phyloP scores from a whole-genome alignment of 2,329 filamentous ascomycete species.

The Exophiala aquamarina region DNA sequence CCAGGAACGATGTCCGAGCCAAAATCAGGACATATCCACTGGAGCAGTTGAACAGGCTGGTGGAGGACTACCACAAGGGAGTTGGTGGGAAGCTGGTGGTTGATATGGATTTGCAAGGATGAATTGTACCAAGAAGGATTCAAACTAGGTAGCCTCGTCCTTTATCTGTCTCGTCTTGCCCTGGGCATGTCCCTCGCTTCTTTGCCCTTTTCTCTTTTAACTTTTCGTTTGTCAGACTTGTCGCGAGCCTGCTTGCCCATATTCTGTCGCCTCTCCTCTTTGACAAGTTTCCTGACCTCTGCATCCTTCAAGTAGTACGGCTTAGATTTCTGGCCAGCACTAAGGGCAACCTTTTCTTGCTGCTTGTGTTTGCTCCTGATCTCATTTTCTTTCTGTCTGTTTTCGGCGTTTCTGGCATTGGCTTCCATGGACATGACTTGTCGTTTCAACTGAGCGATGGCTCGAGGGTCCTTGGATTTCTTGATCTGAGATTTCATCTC shows the following conservation, averaged over 20 bases:
- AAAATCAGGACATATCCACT: slow-evolving; percentile 24
- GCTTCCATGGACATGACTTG: slow-evolving; percentile 77
- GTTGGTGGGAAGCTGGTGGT: slow-evolving; percentile 48
- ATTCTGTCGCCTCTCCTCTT: slow-evolving; percentile 74
- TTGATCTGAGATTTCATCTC: slow-evolving; percentile 69
- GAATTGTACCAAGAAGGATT: neutral
- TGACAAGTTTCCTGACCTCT: slow-evolving; percentile 83
- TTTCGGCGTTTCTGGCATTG: slow-evolving; percentile 67
- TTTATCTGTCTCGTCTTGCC: slow-evolving; percentile 21
- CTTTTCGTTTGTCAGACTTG: slow-evolving; percentile 77
- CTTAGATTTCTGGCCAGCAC: slow-evolving; percentile 73
- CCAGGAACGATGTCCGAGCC: slow-evolving; percentile 18
- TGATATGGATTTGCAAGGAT: slow-evolving; percentile 29
- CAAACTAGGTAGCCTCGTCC: too few species aligned
- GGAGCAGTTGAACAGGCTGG: slow-evolving; percentile 27
- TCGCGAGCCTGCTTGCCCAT: slow-evolving; percentile 86
- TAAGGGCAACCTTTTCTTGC: slow-evolving; percentile 80
- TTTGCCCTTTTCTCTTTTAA: slow-evolving; percentile 84
- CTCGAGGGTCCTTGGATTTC: slow-evolving; percentile 62
- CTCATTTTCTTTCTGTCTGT: slow-evolving; percentile 68
- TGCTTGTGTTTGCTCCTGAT: slow-evolving; percentile 73
- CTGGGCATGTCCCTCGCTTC: slow-evolving; percentile 75
- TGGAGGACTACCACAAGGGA: slow-evolving; percentile 43
- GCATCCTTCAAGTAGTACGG: slow-evolving; percentile 92
- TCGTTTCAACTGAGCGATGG: slow-evolving; percentile 70